Evolutionary conservation across 257 asterid genomes (phyloP).

Genomic region (Petunia secreta): DNA sequence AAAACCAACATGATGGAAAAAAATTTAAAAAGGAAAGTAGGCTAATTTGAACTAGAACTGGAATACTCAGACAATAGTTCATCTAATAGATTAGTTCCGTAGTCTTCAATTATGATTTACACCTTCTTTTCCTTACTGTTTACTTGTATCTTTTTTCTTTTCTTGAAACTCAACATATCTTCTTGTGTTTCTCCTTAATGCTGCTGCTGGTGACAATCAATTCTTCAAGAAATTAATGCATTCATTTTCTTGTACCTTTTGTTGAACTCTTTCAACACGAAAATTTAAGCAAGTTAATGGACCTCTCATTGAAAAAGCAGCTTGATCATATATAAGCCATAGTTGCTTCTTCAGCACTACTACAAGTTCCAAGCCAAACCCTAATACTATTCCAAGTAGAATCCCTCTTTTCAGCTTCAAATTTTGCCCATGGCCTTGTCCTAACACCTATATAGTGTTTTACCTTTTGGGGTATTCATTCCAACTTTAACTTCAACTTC

Average conservation of each 20-base stretch:
- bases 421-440: constrained; percentile 48
- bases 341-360: constrained; percentile 42
- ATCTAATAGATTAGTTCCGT: constrained; percentile 46
- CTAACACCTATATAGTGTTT: constrained; percentile 43
- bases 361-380: constrained; percentile 53
- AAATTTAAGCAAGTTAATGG: constrained; percentile 37
- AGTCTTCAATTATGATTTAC: constrained; percentile 33
- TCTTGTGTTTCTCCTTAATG: constrained; percentile 38
- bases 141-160: constrained; percentile 7
- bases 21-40: background rate
- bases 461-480: background rate
- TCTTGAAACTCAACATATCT: constrained; percentile 23
- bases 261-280: constrained; percentile 33
- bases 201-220: constrained; percentile 45
- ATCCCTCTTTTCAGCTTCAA: constrained; percentile 48
- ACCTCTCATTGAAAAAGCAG: constrained; percentile 41
- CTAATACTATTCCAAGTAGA: constrained; percentile 46
- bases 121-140: no score
- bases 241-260: constrained; percentile 30
- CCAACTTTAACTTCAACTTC: no score
- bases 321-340: constrained; percentile 44
- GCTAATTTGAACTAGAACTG: background rate
- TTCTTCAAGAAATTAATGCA: constrained; percentile 4
- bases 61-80: constrained; percentile 30
- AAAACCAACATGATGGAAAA: background rate